A percentile compares a stretch with the other conserved stretches of the same genome.
Conservation (phyloP, 2,329 filamentous ascomycete species). For the Sporothrix variecibatus region DNA sequence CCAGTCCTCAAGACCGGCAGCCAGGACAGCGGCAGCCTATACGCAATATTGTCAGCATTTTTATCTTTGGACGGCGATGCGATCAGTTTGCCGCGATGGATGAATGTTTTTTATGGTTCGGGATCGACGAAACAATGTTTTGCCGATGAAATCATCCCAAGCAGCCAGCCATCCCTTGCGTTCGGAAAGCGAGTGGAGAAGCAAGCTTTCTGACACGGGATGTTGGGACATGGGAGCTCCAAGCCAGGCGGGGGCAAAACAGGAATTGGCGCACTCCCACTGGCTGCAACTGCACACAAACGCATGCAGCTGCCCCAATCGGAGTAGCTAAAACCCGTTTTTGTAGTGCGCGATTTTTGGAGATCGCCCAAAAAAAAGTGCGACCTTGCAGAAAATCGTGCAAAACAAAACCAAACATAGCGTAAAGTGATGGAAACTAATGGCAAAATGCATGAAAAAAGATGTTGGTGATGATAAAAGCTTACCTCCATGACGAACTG, state of each 20-base stretch:
- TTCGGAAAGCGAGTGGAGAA: conserved; percentile 1
- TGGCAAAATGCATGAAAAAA: not conserved
- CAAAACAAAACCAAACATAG: not conserved
- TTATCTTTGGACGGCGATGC: not conserved
- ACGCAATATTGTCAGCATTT: conserved; percentile 13
- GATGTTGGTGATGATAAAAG: conserved; percentile 26
- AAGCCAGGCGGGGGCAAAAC: conserved; percentile 19
- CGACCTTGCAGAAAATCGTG: not conserved
- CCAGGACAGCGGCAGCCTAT: conserved; percentile 73
- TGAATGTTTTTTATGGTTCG: not conserved
- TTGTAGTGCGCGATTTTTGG: conserved; percentile 28
- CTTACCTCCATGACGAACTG: conserved; percentile 91
- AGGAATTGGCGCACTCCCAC: conserved; percentile 13
- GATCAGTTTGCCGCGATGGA: not conserved
- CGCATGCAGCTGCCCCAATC: conserved; percentile 23
- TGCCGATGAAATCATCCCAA: not conserved
- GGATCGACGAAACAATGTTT: conserved; percentile 30
- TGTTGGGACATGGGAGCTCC: conserved; percentile 2
- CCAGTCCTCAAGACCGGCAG: conserved; percentile 84
- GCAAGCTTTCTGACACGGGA: conserved; percentile 12
- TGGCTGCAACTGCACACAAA: not conserved
- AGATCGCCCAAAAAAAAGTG: conserved; percentile 19
- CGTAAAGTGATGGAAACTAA: not conserved
- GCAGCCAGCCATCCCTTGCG: conserved; percentile 14
- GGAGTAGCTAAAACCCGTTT: conserved; percentile 12